Evolutionary conservation across 2,329 filamentous ascomycete genomes (phyloP), one percentile per base, ranked within the genome.

Genomic region (Periconia sp.): DNA sequence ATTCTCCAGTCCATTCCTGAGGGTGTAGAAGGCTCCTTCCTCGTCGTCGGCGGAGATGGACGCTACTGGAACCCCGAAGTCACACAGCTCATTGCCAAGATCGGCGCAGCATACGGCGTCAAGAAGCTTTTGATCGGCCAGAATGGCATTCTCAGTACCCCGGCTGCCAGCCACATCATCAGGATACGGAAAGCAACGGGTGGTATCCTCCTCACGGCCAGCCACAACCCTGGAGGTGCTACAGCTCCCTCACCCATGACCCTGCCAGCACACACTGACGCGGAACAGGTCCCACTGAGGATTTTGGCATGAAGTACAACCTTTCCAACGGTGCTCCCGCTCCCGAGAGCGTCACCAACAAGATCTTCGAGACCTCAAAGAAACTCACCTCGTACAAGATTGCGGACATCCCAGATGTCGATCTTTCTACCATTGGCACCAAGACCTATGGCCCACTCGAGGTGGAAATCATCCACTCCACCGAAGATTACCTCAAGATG

Each of bases 271-370:
- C 13, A 19, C n/a, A 23, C 41, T 45, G 46, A 30, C 20, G 15
- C 46, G n/a, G 18, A 19, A 10, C 65, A 96, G 91, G 92, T 48
- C 94, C 94, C 58, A 89, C 85, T 65, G 89, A 94, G 74, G 94
- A 99, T 78, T 99, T 99, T 69, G 94, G 94, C 66, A 99, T 99
- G 87, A 99, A 99, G 82, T 99, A 99, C 85, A 99, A 99, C 83
- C 83, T 99, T 55, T 82, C 91, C 75, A 97, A 99, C 72, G 94
- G 94, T 67, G 94, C 92, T 52, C 94, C 94, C 42, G 94, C 94
- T 52, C 94, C 94, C 54, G 94, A 99, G 77, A 88, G 90, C 50
- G 91, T 99, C 62, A 99, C 94, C 64, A 95, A 99, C 86, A 96
- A 96, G 81, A 97, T 99, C 75, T 97, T 85, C 80, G 91, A 93